phyloP scores from a whole-genome alignment of 2,329 filamentous ascomycete genomes.

The Monosporascus sp. region DNA sequence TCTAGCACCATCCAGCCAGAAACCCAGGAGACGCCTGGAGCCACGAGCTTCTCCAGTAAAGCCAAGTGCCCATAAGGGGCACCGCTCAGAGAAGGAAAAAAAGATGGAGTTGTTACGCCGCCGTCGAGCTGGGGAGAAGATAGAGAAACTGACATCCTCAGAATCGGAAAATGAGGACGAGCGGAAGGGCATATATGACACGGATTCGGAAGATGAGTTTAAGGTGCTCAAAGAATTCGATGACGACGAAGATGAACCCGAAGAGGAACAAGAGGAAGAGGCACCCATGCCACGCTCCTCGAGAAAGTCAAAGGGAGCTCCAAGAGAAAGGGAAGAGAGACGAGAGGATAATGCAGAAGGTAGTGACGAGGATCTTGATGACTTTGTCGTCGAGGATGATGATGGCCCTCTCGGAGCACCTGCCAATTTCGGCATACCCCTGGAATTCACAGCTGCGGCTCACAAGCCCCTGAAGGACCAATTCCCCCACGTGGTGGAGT shows the following conservation, averaged over 20 bases:
- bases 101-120: slow-evolving; percentile 34
- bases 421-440: slow-evolving; percentile 51
- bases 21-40: slow-evolving; percentile 2
- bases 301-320: slow-evolving; percentile 4
- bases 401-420: slow-evolving; percentile 53
- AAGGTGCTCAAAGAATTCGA: slow-evolving; percentile 29
- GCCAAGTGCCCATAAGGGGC: slow-evolving; percentile 13
- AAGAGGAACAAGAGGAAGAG: slow-evolving; percentile 22
- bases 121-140: slow-evolving; percentile 34
- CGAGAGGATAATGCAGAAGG: slow-evolving; percentile 14
- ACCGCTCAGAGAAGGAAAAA: slow-evolving; percentile 36
- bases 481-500: slow-evolving; percentile 70
- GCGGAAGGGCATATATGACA: slow-evolving; percentile 32
- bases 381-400: slow-evolving; percentile 64
- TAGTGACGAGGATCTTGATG: slow-evolving; percentile 37
- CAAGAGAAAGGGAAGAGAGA: slow-evolving; percentile 5
- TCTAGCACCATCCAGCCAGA: slow-evolving; percentile 1
- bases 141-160: slow-evolving; percentile 31
- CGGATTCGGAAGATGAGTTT: slow-evolving; percentile 24
- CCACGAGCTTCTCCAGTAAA: slow-evolving; percentile 15
- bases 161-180: slow-evolving; percentile 46
- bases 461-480: slow-evolving; percentile 66
- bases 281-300: slow-evolving; percentile 22
- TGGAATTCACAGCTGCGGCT: slow-evolving; percentile 63
- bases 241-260: slow-evolving; percentile 22